A percentile compares a stretch with the other conserved stretches of the same genome.
Conservation (phyloP, 1,139 yeast genomes). For the Hanseniaspora gamundiae region DNA sequence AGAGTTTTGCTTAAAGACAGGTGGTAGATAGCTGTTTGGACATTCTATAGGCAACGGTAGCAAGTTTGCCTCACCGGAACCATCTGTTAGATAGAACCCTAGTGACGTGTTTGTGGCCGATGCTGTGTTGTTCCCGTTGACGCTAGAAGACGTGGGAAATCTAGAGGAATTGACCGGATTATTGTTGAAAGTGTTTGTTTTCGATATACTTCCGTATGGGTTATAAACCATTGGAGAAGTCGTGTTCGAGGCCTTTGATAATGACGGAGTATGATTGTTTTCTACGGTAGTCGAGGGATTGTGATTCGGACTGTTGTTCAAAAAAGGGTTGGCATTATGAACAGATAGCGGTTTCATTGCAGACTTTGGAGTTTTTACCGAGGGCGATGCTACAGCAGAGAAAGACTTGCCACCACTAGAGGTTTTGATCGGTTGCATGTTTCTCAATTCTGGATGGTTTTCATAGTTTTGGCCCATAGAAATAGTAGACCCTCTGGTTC, state of each 20-base stretch:
- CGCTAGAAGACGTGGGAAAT: conserved; percentile 3
- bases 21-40: conserved; percentile 57
- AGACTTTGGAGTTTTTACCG: not conserved
- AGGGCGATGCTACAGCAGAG: not conserved
- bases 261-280: not conserved
- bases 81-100: conserved; percentile 22
- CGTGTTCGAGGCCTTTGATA: conserved; percentile 11
- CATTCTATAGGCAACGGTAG: conserved; percentile 54
- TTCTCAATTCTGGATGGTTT: not conserved
- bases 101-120: conserved; percentile 4
- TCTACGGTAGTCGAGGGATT: conserved; percentile 2
- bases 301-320: conserved; percentile 3
- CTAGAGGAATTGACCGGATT: conserved; percentile 2
- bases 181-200: conserved; percentile 10
- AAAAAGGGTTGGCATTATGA: conserved; percentile 21
- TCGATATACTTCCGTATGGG: conserved; percentile 22
- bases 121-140: conserved; percentile 8
- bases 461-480: not conserved
- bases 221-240: conserved; percentile 19
- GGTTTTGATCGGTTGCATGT: not conserved
- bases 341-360: conserved; percentile 7
- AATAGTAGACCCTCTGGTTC: not conserved
- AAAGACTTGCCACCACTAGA: not conserved
- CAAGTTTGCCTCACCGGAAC: conserved; percentile 32
- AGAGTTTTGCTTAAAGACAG: conserved; percentile 38